A percentile compares a stretch with the other conserved stretches of the same genome.
phyloP scores from a whole-genome alignment of 495 filamentous ascomycete species.

The Aspergillus baeticus region DNA sequence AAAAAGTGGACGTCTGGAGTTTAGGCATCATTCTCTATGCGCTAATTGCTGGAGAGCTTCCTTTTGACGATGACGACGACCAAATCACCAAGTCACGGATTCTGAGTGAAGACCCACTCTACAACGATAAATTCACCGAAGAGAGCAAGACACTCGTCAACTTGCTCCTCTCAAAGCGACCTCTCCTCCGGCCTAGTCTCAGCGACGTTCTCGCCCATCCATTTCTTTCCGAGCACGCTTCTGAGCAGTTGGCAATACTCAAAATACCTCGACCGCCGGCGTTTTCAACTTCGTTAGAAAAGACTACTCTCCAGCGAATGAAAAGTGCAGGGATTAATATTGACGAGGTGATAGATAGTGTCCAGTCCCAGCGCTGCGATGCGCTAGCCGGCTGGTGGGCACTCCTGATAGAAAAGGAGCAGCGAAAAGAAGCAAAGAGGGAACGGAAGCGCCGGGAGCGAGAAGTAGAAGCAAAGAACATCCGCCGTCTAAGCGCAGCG shows the following conservation, averaged over 20 bases:
- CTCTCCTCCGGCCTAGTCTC: constrained; percentile 76
- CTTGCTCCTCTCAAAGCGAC: constrained; percentile 80
- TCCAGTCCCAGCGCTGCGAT: constrained; percentile 86
- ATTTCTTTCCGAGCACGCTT: constrained; percentile 84
- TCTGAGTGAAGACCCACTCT: constrained; percentile 77
- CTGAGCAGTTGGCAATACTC: constrained; percentile 86
- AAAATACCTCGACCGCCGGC: constrained; percentile 80
- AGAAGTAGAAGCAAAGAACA: constrained; percentile 75
- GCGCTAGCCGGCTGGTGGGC: constrained; percentile 95
- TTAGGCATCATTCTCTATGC: constrained; percentile 95
- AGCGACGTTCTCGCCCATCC: constrained; percentile 87
- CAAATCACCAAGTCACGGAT: constrained; percentile 81
- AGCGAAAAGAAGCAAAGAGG: constrained; percentile 79
- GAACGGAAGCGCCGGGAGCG: constrained; percentile 84
- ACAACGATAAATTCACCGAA: constrained; percentile 73
- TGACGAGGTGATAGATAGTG: constrained; percentile 90
- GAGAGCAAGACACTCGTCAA: constrained; percentile 76
- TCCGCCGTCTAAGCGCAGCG: constrained; percentile 79
- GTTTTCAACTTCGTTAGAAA: constrained; percentile 86
- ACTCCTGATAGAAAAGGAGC: constrained; percentile 90
- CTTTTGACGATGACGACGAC: constrained; percentile 94
- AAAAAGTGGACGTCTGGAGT: constrained; percentile 98
- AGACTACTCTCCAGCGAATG: constrained; percentile 90
- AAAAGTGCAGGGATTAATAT: constrained; percentile 92
- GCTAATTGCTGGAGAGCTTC: constrained; percentile 85